These are phyloP conservation scores for Fusarium tjaetaba DNA, from an alignment of 2,329 filamentous ascomycete species.

Conservation along the genomic window DNA sequence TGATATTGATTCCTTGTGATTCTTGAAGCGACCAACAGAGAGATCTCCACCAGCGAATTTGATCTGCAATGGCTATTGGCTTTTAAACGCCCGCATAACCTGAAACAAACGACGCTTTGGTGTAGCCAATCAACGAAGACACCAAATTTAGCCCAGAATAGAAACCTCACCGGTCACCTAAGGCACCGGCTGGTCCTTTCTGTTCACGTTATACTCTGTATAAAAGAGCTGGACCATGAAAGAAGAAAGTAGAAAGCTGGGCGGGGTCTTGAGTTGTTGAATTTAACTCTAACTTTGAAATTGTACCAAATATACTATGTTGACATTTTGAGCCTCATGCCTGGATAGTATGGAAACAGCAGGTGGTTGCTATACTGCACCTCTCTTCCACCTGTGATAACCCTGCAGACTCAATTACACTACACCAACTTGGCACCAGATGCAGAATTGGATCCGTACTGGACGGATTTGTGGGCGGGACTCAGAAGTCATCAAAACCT, in stretches of 20 bases:
- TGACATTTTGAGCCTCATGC: neutral
- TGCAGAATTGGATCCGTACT: constrained; percentile 35
- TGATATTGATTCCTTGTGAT: constrained; percentile 10
- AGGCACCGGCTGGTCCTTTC: neutral
- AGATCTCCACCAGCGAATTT: constrained; percentile 21
- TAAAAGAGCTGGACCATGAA: constrained; percentile 1
- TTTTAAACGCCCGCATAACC: constrained; percentile 47
- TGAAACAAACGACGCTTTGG: constrained; percentile 49
- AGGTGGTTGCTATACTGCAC: constrained; percentile 22
- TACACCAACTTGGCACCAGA: constrained; percentile 30
- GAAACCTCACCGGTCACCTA: constrained; percentile 23
- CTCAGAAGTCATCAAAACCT: constrained; percentile 17
- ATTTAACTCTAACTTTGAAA: neutral
- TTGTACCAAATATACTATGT: neutral
- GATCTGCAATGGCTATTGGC: constrained; percentile 40
- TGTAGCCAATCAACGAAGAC: constrained; percentile 39
- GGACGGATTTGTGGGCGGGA: constrained; percentile 16
- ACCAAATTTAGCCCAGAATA: constrained; percentile 39
- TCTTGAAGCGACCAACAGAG: constrained; percentile 1
- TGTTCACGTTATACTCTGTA: neutral
- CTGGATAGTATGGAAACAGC: neutral
- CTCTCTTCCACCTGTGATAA: constrained; percentile 31
- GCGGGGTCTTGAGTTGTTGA: too few species aligned
- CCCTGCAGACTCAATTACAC: constrained; percentile 36
- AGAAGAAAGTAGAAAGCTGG: neutral